Evolutionary conservation across 23 red algal genomes (phyloP).

Genomic region (Agarophyton chilense): DNA sequence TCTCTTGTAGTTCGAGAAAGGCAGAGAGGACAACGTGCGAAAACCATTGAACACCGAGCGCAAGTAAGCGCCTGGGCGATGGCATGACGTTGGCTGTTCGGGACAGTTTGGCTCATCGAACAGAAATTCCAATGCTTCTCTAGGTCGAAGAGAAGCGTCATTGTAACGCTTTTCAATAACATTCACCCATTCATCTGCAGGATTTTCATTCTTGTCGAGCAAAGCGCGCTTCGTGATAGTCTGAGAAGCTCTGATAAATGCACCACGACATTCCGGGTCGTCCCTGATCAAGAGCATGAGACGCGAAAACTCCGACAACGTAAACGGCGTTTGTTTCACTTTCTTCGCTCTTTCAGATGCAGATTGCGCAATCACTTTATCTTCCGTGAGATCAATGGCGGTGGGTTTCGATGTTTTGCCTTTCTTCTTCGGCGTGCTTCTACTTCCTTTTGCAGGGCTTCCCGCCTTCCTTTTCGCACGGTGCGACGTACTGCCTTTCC

Average conservation of each 20-base stretch:
- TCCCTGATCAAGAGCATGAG: conserved; percentile 4
- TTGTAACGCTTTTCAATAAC: not conserved
- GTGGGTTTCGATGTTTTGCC: not conserved
- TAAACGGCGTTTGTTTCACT: not conserved
- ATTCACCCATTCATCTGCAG: conserved; percentile 12
- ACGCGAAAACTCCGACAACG: conserved; percentile 7
- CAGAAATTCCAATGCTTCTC: not conserved
- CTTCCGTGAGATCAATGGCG: not conserved
- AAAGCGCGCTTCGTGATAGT: not conserved
- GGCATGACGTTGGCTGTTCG: not conserved
- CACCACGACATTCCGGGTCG: not conserved
- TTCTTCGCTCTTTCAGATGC: not conserved
- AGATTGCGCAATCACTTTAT: not conserved
- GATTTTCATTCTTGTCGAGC: not conserved
- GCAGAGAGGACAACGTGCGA: not conserved
- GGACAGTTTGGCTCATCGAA: conserved; percentile 17
- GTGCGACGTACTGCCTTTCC: not conserved
- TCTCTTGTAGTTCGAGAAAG: not conserved
- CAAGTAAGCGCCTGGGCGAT: conserved; percentile 1
- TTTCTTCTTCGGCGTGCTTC: not conserved
- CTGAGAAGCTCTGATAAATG: not conserved
- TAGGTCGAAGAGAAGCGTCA: not conserved
- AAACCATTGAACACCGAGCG: not conserved
- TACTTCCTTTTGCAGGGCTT: conserved; percentile 16
- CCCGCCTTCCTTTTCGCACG: not conserved